These are phyloP conservation scores for Allantophomopsis lycopodina DNA, from an alignment of 2,329 filamentous ascomycete genomes.

Conservation along the genomic window DNA sequence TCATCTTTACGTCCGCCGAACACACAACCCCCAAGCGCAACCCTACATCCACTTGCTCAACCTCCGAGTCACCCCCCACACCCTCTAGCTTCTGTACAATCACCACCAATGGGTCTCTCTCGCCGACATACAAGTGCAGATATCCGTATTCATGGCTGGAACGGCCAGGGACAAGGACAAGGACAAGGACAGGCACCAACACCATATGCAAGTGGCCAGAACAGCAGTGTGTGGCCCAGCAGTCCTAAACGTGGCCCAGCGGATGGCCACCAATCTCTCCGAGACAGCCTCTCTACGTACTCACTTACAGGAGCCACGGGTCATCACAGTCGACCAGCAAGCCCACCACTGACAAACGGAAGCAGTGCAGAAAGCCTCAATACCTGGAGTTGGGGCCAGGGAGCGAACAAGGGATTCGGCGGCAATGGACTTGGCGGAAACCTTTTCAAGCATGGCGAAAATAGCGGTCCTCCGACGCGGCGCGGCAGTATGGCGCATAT, in stretches of 20 bases:
- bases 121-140: slow-evolving; percentile 91
- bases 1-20: slow-evolving; percentile 19
- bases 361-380: slow-evolving; percentile 13
- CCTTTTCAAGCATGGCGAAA: slow-evolving; percentile 21
- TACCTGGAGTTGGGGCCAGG: slow-evolving; percentile 18
- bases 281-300: slow-evolving; percentile 49
- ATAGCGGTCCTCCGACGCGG: slow-evolving; percentile 46
- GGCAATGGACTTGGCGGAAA: slow-evolving; percentile 16
- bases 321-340: slow-evolving; percentile 16
- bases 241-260: slow-evolving; percentile 40
- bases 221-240: slow-evolving; percentile 50
- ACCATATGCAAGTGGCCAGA: slow-evolving; percentile 51
- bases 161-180: slow-evolving; percentile 22
- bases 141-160: slow-evolving; percentile 80
- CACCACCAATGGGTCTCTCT: slow-evolving; percentile 50
- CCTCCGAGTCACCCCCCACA: slow-evolving; percentile 50
- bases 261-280: slow-evolving; percentile 43
- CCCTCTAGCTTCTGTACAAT: slow-evolving; percentile 47
- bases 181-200: slow-evolving; percentile 36
- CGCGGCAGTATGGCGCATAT: slow-evolving; percentile 62
- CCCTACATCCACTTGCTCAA: too few species aligned
- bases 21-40: too few species aligned
- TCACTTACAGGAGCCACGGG: slow-evolving; percentile 28
- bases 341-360: slow-evolving; percentile 16
- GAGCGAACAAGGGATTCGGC: slow-evolving; percentile 13